These are phyloP conservation scores for Hypomyces perniciosus DNA, from an alignment of 2,329 filamentous ascomycete genomes.

Conservation along the genomic window DNA sequence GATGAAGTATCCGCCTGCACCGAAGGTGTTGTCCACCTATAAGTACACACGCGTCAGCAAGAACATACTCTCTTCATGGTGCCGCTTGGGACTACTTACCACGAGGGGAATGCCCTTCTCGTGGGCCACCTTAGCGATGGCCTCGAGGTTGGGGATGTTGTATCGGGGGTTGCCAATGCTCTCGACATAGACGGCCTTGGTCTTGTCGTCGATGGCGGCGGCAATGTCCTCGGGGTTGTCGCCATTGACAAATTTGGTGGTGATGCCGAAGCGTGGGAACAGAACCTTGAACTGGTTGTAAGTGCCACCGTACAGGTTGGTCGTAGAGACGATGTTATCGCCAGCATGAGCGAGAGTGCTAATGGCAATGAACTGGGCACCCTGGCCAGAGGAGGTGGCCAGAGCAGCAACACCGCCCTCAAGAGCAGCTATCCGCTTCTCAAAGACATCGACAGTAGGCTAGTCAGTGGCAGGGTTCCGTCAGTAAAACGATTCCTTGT, in stretches of 20 bases:
- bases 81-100: conserved; percentile 31
- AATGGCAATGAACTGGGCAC: conserved; percentile 88
- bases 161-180: conserved; percentile 91
- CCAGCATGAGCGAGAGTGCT: conserved; percentile 76
- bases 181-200: conserved; percentile 88
- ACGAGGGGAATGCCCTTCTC: conserved; percentile 60
- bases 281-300: conserved; percentile 97
- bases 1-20: conserved; percentile 82
- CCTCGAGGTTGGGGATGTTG: conserved; percentile 87
- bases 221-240: conserved; percentile 75
- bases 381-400: conserved; percentile 78
- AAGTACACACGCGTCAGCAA: neutral
- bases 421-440: conserved; percentile 91
- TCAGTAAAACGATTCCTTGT: neutral
- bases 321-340: conserved; percentile 89
- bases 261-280: conserved; percentile 78
- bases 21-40: conserved; percentile 89
- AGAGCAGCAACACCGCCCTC: conserved; percentile 87
- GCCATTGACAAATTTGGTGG: conserved; percentile 79
- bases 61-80: neutral
- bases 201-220: conserved; percentile 81
- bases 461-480: conserved; percentile 27
- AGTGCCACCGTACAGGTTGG: conserved; percentile 88
- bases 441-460: conserved; percentile 93
- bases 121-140: conserved; percentile 73